Conservation (phyloP, 495 filamentous ascomycete species). For the Schizothecium vesticola region DNA sequence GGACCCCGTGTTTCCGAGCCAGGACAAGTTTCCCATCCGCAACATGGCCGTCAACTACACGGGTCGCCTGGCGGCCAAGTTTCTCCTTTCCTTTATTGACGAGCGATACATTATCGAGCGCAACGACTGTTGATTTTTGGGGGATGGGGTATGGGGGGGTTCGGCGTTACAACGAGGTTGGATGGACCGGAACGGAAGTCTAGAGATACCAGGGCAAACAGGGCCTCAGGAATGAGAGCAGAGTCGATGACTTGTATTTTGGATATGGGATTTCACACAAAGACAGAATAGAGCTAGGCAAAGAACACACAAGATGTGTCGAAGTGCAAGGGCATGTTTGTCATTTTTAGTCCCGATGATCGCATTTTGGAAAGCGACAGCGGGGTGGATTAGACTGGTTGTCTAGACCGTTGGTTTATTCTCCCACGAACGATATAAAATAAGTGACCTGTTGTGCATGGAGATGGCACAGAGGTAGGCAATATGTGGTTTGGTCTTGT, state of each 20-base stretch:
- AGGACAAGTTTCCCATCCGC: slow-evolving; percentile 38
- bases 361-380: slow-evolving; percentile 44
- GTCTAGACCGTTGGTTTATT: slow-evolving; percentile 54
- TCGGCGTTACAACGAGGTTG: neutral
- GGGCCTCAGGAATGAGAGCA: neutral
- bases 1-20: slow-evolving; percentile 40
- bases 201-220: neutral
- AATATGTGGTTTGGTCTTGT: slow-evolving; percentile 45
- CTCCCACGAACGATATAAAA: slow-evolving; percentile 56
- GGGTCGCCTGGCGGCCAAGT: slow-evolving; percentile 44
- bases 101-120: slow-evolving; percentile 30
- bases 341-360: slow-evolving; percentile 55
- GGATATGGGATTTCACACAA: neutral
- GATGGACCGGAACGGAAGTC: neutral
- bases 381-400: slow-evolving; percentile 59
- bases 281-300: neutral
- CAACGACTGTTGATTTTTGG: slow-evolving; percentile 10
- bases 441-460: slow-evolving; percentile 50
- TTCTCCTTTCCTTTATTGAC: slow-evolving; percentile 46
- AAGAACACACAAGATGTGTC: neutral
- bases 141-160: neutral
- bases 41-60: slow-evolving; percentile 45
- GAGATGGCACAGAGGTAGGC: slow-evolving; percentile 49
- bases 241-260: neutral
- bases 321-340: slow-evolving; percentile 39